Base-by-base conservation (phyloP, 257 asterid genomes). In the Parsonsia alboflavescens region DNA sequence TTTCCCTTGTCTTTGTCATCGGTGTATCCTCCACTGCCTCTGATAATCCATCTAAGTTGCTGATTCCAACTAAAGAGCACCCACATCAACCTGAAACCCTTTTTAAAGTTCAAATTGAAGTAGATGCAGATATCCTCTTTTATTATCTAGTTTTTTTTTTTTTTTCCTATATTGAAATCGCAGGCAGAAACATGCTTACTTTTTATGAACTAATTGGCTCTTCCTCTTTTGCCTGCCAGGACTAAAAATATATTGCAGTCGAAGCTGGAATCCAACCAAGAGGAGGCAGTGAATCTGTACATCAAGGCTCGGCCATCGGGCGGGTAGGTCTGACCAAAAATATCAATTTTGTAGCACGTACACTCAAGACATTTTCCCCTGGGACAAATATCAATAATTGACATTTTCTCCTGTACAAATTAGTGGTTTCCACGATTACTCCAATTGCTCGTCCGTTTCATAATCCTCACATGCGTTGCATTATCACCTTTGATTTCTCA, bases 41-140 rank as follows among this genome's bases (percentile, higher is more conserved):
- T 7, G 4, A 16, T 58, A 26, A 42, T 6, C 21, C 21, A 10
- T 41, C 46, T 39, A 56, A 22, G 66, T 71, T 71, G 53, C 24
- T 39, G 65, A 39, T 71, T 54, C 52, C 75, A 54, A 6, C 21
- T 36, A 30, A 39, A 39, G 15, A 39, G 52, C 26, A 16, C 22
- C 21, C 66, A 42, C 17, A 53, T 54, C 73, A 52, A 33, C 39
- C 21, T 63, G 64, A 64, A 52, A 50, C n/a, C 77, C 13, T 46
- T 41, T 17, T 8, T 24, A 15, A 1, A 33, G 39, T 33, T 70
- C 4, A 16, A 44, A 17, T n/a, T 13, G 63, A 46, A 22, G 1
- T 62, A 30, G 16, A 52, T 13, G 10, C 1, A 24, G 15, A 64
- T 22, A 12, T 39, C 42, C 11, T 49, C 5, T 33, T 39, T 6